Conservation (phyloP, 2,329 filamentous ascomycete species). For the Botrytis fabae region DNA sequence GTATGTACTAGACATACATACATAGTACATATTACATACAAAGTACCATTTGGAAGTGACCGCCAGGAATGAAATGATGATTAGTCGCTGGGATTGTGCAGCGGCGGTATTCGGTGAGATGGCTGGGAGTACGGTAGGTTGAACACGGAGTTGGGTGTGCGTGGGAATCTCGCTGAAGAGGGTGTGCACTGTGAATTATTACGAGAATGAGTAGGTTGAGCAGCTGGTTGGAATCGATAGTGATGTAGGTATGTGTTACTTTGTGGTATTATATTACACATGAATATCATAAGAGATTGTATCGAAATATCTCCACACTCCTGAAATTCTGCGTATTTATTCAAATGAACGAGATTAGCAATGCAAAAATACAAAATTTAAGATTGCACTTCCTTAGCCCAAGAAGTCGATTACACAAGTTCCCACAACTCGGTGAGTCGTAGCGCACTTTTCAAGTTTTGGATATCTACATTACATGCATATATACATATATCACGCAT, state of each 20-base stretch:
- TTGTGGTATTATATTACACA: not conserved
- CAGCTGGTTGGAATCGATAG: not conserved
- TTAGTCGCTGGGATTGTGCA: not conserved
- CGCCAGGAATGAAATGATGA: not conserved
- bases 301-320: too few relatives aligned
- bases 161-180: too few relatives aligned
- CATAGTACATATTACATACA: not conserved
- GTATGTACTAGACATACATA: not conserved
- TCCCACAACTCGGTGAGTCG: slow-evolving; percentile 9
- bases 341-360: not conserved
- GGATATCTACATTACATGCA: not conserved
- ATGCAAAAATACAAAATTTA: not conserved
- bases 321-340: too few relatives aligned
- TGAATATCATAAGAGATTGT: not conserved
- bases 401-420: not conserved
- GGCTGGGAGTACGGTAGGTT: not conserved
- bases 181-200: not conserved
- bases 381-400: not conserved
- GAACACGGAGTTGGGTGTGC: not conserved
- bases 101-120: slow-evolving; percentile 12
- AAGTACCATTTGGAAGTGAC: not conserved
- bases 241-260: not conserved
- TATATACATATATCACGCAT: not conserved
- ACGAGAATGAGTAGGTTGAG: not conserved
- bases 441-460: not conserved